Evolutionary conservation across 495 filamentous ascomycete genomes (phyloP).

Genomic region (Geopyxis carbonaria): DNA sequence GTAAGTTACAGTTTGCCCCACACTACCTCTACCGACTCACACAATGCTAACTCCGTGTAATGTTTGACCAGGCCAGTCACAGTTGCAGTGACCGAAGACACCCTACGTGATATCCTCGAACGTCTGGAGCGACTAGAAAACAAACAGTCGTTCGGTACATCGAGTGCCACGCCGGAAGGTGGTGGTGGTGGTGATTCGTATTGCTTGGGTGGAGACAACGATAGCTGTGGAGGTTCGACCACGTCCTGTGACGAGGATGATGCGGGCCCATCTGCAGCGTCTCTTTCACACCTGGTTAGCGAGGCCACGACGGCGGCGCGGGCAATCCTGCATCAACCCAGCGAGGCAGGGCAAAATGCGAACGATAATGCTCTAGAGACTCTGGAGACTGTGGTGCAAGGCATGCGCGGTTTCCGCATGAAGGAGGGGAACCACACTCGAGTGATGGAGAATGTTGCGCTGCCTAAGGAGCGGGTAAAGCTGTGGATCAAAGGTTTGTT

Average conservation of each 20-base stretch:
- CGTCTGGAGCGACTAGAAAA: neutral
- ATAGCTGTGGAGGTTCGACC: too few species aligned
- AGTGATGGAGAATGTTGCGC: neutral
- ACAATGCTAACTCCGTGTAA: neutral
- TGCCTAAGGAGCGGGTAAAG: neutral
- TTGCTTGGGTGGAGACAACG: too few species aligned
- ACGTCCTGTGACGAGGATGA: too few species aligned
- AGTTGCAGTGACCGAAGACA: neutral
- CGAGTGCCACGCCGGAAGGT: neutral
- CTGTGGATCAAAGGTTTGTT: neutral
- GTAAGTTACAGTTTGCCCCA: neutral
- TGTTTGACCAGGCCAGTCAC: neutral
- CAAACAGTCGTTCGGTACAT: neutral
- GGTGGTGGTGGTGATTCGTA: neutral
- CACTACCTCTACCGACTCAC: too few species aligned
- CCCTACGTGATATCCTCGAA: neutral
- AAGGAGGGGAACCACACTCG: neutral
- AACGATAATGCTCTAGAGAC: neutral
- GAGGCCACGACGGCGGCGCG: conserved; percentile 1
- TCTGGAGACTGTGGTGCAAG: neutral
- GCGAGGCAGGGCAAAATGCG: neutral
- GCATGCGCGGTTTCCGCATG: neutral
- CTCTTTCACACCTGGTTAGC: neutral
- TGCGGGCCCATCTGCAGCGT: neutral
- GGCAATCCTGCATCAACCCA: neutral